Evolutionary conservation across 805 yeast species (phyloP).

Genomic region (Grigorovia humatica): DNA sequence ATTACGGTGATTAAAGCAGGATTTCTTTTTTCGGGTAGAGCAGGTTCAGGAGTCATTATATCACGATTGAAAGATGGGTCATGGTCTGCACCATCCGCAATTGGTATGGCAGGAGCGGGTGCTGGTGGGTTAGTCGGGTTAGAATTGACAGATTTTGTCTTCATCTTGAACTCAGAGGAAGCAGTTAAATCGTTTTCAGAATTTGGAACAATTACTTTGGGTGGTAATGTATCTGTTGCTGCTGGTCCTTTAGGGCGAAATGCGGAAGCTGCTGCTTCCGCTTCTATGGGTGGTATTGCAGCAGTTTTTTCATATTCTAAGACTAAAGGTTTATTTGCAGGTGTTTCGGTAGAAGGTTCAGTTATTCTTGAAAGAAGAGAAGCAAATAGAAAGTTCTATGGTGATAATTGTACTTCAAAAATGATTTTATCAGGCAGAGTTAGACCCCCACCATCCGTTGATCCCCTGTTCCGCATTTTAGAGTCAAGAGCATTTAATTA

Average conservation of each 20-base stretch:
- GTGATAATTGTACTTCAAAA: constrained; percentile 80
- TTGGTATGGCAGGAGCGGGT: constrained; percentile 95
- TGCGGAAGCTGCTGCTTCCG: constrained; percentile 95
- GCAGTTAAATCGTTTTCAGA: constrained; percentile 94
- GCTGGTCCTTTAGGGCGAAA: constrained; percentile 97
- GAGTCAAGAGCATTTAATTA: constrained; percentile 74
- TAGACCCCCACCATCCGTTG: constrained; percentile 89
- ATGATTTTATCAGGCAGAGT: constrained; percentile 74
- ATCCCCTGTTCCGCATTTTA: constrained; percentile 73
- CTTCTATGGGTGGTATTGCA: constrained; percentile 75
- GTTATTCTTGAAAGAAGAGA: constrained; percentile 95
- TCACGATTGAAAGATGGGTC: constrained; percentile 90
- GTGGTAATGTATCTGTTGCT: constrained; percentile 90
- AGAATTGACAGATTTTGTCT: constrained; percentile 91
- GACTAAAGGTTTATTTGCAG: constrained; percentile 94
- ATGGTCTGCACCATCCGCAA: constrained; percentile 97
- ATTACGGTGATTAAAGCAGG: constrained; percentile 96
- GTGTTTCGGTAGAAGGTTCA: constrained; percentile 94
- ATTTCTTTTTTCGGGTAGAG: constrained; percentile 89
- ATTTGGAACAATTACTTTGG: constrained; percentile 86
- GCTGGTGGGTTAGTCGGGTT: constrained; percentile 98
- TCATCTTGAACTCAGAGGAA: constrained; percentile 72
- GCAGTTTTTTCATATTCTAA: constrained; percentile 91
- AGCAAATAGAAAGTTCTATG: constrained; percentile 91
- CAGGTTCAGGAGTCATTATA: constrained; percentile 93